Conservation (phyloP, 225 moss, liverwort and hornwort species). For the Takakia lepidozioides region DNA sequence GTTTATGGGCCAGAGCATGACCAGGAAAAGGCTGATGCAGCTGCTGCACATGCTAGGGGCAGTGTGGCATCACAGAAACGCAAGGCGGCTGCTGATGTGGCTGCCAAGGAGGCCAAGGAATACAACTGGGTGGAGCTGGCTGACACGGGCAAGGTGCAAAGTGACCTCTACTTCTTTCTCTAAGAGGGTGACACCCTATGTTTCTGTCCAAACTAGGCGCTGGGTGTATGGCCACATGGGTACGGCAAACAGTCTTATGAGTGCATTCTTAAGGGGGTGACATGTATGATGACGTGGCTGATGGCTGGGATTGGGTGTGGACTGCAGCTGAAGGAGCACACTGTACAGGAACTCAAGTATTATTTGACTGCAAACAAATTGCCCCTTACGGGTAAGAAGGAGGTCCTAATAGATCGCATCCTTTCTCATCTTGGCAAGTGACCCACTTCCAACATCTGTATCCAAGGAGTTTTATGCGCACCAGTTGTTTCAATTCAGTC, state of each 20-base stretch:
- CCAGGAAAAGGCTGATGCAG: conserved; percentile 66
- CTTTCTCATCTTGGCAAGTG: conserved; percentile 87
- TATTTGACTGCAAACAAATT: conserved; percentile 76
- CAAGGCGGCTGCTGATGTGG: conserved; percentile 86
- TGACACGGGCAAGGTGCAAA: conserved; percentile 75
- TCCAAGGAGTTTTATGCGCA: too few species aligned
- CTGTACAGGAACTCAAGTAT: conserved; percentile 77
- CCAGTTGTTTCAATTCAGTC: too few species aligned
- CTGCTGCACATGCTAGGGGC: conserved; percentile 66
- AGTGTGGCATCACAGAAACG: conserved; percentile 84
- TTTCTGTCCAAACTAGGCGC: too few species aligned
- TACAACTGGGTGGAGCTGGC: conserved; percentile 86
- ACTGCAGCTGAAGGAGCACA: conserved; percentile 87
- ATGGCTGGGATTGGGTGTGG: conserved; percentile 4
- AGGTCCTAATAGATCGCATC: conserved; percentile 59
- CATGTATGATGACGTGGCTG: neutral
- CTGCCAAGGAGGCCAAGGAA: conserved; percentile 61
- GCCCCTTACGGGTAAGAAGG: conserved; percentile 86
- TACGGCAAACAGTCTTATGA: neutral
- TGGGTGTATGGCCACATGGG: too few species aligned
- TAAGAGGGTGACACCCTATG: neutral
- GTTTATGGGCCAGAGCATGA: conserved; percentile 79
- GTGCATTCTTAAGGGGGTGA: neutral
- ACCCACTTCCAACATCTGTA: too few species aligned
- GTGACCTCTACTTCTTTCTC: neutral